phyloP scores from a whole-genome alignment of 106 monocot genomes.

The Chionographis japonica region DNA sequence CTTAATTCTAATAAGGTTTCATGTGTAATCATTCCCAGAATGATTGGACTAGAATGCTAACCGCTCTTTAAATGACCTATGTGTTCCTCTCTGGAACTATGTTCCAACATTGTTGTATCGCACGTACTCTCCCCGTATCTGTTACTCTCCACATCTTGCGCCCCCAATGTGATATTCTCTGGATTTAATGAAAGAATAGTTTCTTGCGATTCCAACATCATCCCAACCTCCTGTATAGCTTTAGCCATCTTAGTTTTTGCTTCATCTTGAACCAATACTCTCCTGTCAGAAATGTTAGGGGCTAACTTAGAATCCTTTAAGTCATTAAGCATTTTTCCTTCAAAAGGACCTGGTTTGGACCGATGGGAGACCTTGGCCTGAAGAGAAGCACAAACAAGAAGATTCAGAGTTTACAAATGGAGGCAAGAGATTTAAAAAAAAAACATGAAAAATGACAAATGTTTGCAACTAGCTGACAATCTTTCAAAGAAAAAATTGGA shows the following conservation, averaged over 20 bases:
- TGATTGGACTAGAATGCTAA: constrained; percentile 5
- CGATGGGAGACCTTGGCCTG: constrained; percentile 13
- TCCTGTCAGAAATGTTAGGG: neutral
- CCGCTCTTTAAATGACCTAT: constrained; percentile 9
- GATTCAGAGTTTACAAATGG: neutral
- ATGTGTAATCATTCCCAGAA: neutral
- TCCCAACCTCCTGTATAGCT: neutral
- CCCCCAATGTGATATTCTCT: neutral
- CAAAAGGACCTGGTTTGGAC: neutral
- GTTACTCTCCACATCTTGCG: neutral
- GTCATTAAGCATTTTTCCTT: neutral
- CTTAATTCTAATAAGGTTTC: neutral
- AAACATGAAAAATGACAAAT: neutral
- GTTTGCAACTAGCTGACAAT: neutral
- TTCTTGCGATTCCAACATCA: constrained; percentile 4
- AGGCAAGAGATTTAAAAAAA: neutral
- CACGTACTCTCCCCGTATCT: constrained; percentile 6
- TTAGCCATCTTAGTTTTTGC: constrained; percentile 2
- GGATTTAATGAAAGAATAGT: neutral
- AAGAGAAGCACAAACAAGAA: neutral
- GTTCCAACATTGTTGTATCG: neutral
- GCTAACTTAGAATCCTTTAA: constrained; percentile 2
- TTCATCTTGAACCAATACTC: neutral
- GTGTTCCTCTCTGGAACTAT: neutral
- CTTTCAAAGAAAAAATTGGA: neutral